Percentiles rank a stretch among this genome's conserved stretches.
These are phyloP conservation scores for Pelargonium nanum DNA, from an alignment of 345 rosid species.

Conservation along the genomic window DNA sequence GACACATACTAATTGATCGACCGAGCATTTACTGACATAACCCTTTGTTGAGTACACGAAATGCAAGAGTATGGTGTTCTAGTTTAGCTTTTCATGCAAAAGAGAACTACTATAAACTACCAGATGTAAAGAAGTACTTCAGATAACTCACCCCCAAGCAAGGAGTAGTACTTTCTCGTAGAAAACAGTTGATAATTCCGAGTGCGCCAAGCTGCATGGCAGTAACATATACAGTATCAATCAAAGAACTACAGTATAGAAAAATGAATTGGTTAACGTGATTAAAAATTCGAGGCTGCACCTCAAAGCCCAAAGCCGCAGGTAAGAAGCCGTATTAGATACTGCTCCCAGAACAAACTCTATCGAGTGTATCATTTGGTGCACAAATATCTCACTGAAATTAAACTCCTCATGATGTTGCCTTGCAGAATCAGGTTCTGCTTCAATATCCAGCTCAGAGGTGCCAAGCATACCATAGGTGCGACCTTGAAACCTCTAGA, in stretches of 20 bases:
- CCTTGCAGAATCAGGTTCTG: conserved; percentile 71
- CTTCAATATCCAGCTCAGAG: conserved; percentile 71
- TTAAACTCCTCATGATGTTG: conserved; percentile 76
- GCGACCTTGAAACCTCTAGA: conserved; percentile 91
- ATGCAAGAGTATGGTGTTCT: not conserved
- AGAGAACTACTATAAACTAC: not conserved
- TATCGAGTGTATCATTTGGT: conserved; percentile 97
- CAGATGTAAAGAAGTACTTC: not conserved
- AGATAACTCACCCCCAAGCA: conserved; percentile 83
- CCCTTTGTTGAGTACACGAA: not conserved
- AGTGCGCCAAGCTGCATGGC: conserved; percentile 81
- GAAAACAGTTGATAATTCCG: conserved; percentile 88
- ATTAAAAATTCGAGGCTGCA: conserved; percentile 12
- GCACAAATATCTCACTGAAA: conserved; percentile 96
- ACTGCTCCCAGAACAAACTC: conserved; percentile 95
- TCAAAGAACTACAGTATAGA: conserved; percentile 3
- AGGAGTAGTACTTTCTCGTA: conserved; percentile 93
- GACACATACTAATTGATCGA: too few species aligned
- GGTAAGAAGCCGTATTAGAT: conserved; percentile 96
- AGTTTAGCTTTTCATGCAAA: conserved; percentile 1
- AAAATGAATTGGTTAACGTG: not conserved
- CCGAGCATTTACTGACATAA: too few species aligned
- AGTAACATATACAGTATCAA: conserved; percentile 12
- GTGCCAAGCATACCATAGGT: conserved; percentile 72
- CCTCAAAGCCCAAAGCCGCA: conserved; percentile 99